phyloP scores from a whole-genome alignment of 2,329 filamentous ascomycete genomes.

The Verticillium isaacii region DNA sequence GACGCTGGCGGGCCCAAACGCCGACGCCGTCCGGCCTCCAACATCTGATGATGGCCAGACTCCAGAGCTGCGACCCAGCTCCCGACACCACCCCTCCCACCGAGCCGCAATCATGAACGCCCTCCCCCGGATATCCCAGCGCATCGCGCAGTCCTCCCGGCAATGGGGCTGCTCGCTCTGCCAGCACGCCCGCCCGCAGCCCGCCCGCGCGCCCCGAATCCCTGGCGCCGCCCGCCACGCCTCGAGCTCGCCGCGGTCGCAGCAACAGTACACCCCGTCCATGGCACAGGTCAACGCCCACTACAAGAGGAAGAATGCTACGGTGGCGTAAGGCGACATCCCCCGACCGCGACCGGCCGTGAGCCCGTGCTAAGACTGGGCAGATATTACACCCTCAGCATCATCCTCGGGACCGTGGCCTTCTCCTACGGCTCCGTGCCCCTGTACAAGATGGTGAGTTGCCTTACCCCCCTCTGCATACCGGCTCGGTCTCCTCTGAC shows the following conservation, averaged over 20 bases:
- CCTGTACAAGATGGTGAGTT: slow-evolving; percentile 75
- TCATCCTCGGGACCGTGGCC: slow-evolving; percentile 75
- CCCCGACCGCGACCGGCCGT: background rate
- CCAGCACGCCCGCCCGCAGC: slow-evolving; percentile 24
- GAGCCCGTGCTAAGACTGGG: slow-evolving; percentile 12
- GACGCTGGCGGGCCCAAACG: background rate
- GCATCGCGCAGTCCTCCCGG: slow-evolving; percentile 19
- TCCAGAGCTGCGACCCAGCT: background rate
- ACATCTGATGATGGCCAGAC: slow-evolving; percentile 1
- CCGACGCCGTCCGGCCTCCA: background rate
- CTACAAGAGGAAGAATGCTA: slow-evolving; percentile 64
- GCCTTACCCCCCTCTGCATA: slow-evolving; percentile 5
- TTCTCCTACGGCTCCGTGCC: slow-evolving; percentile 81
- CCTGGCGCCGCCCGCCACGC: slow-evolving; percentile 18
- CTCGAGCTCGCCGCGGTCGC: slow-evolving; percentile 25
- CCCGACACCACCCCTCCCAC: background rate
- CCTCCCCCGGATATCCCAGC: slow-evolving; percentile 29
- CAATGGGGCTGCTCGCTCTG: slow-evolving; percentile 33
- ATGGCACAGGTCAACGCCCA: slow-evolving; percentile 63
- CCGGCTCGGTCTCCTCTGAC: slow-evolving; percentile 6
- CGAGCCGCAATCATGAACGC: slow-evolving; percentile 29
- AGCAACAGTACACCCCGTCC: slow-evolving; percentile 20
- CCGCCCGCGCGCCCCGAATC: slow-evolving; percentile 10
- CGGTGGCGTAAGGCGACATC: slow-evolving; percentile 36
- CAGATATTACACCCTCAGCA: slow-evolving; percentile 70